Conservation (phyloP, 805 yeast species). For the Metschnikowia koreensis region DNA sequence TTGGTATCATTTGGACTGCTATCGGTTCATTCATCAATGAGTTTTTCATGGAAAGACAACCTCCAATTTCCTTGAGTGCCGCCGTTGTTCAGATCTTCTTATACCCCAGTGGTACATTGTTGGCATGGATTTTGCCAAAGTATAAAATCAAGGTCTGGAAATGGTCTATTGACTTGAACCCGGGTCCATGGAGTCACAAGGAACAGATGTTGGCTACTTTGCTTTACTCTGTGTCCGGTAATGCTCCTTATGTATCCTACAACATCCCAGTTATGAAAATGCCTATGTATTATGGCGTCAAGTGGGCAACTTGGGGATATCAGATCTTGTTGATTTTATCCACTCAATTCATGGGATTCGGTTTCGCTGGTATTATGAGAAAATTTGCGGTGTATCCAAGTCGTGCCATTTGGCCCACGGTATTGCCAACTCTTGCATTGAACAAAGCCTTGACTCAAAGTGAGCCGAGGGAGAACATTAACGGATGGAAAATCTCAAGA, state of each 20-base stretch:
- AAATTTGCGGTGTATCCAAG: conserved; percentile 61
- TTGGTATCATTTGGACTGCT: conserved; percentile 50
- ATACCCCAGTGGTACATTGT: conserved; percentile 54
- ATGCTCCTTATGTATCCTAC: conserved; percentile 53
- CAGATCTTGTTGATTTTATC: conserved; percentile 51
- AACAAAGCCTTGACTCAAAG: conserved; percentile 51
- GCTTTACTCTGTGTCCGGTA: conserved; percentile 46
- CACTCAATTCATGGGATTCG: conserved; percentile 64
- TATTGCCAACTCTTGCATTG: conserved; percentile 58
- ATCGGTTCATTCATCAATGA: conserved; percentile 59
- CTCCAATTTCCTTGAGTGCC: conserved; percentile 49
- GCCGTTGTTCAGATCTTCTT: conserved; percentile 59
- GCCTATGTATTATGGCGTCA: conserved; percentile 50
- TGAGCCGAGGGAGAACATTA: conserved; percentile 50
- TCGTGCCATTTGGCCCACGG: conserved; percentile 67
- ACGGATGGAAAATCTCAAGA: conserved; percentile 54
- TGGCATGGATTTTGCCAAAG: conserved; percentile 46
- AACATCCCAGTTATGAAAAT: conserved; percentile 25
- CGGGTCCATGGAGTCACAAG: conserved; percentile 58
- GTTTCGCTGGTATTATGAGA: conserved; percentile 62
- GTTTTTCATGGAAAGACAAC: conserved; percentile 56
- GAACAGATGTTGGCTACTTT: conserved; percentile 58
- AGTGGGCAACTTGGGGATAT: conserved; percentile 44
- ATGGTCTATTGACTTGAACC: conserved; percentile 45
- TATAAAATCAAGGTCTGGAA: conserved; percentile 41